Percentiles rank a stretch among this genome's conserved stretches.
phyloP scores from a whole-genome alignment of 208 protist genomes.

The Trypanosoma vivax region DNA sequence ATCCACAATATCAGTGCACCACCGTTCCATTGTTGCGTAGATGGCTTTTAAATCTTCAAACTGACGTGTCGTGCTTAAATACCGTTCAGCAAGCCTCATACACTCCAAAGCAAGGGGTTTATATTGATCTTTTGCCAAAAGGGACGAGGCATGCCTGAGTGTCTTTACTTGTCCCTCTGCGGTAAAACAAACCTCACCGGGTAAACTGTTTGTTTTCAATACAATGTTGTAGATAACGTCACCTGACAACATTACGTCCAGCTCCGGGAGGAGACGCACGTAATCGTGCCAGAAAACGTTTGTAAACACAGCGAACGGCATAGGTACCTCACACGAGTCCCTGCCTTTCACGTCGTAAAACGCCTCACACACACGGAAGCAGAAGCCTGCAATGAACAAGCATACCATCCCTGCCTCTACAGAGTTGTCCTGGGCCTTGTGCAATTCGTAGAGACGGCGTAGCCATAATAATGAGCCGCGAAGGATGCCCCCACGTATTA shows the following conservation, averaged over 20 bases:
- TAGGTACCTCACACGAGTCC: constrained; percentile 56
- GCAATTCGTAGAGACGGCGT: constrained; percentile 70
- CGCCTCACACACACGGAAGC: constrained; percentile 83
- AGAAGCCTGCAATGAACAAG: constrained; percentile 76
- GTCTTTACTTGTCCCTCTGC: constrained; percentile 76
- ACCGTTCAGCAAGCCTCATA: constrained; percentile 62
- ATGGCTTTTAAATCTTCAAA: constrained; percentile 50
- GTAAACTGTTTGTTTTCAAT: constrained; percentile 67
- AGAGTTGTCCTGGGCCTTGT: constrained; percentile 66
- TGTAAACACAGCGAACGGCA: constrained; percentile 60
- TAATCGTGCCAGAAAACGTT: constrained; percentile 91
- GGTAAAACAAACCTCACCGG: constrained; percentile 73
- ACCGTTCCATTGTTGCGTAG: constrained; percentile 74
- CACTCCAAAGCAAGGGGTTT: constrained; percentile 68
- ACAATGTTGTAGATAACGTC: constrained; percentile 78
- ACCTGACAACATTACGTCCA: constrained; percentile 47
- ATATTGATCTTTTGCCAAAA: constrained; percentile 75
- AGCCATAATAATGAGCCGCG: constrained; percentile 81
- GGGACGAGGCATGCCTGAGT: constrained; percentile 75
- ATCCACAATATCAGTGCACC: constrained; percentile 36
- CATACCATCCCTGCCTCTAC: constrained; percentile 81
- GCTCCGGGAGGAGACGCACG: constrained; percentile 76
- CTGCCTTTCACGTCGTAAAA: constrained; percentile 76
- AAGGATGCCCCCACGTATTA: constrained; percentile 72
- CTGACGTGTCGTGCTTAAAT: constrained; percentile 44